Evolutionary conservation across 208 protist genomes (phyloP), one percentile per base, ranked within the genome.

Genomic region (Histomonas meleagridis): DNA sequence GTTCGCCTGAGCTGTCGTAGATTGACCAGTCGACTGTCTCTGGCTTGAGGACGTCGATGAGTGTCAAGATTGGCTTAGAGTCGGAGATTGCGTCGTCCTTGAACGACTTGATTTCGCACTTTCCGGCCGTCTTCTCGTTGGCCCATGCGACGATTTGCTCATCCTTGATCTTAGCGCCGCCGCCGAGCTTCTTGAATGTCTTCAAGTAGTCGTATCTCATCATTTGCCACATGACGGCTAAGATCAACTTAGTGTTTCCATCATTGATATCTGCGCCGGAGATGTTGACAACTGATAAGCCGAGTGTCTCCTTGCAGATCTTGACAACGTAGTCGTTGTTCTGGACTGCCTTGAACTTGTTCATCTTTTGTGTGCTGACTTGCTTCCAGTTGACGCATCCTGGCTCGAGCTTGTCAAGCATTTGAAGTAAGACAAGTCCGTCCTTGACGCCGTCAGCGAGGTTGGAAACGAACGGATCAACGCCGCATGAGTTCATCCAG

Each of bases 401-500:
- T 35, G 94, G 94, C 48, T 94, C 46, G 76, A 95, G 81, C 40
- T 86, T 76, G 51, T 95, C 94, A 23, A 94, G 72, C 35, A 95
- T 90, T 72, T 91, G n/a, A 53, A 94, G 62, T 26, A 94, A 51
- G 7, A 38, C 43, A 23, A 93, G n/a, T 10, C 93, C 93, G 53
- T 95, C 93, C 0, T 72, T 46, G 43, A 62, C 90, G 70, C 94
- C 93, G 2, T 92, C 91, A 69, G 91, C 94, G 35, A 95, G 92
- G 40, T 92, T 91, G 65, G 10, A 78, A 18, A 93, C 79, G 43
- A 91, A 93, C 40, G 70, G 91, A 43, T 94, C 92, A 38, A 95
- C 55, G 46, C 92, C 94, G 43, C 94, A 92, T 9, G 93, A 93
- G 62, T 94, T 95, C 57, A 95, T 94, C 94, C 94, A 95, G 91